phyloP scores from a whole-genome alignment of 768 basidiomycete species.

The Kwoniella mangroviensis region DNA sequence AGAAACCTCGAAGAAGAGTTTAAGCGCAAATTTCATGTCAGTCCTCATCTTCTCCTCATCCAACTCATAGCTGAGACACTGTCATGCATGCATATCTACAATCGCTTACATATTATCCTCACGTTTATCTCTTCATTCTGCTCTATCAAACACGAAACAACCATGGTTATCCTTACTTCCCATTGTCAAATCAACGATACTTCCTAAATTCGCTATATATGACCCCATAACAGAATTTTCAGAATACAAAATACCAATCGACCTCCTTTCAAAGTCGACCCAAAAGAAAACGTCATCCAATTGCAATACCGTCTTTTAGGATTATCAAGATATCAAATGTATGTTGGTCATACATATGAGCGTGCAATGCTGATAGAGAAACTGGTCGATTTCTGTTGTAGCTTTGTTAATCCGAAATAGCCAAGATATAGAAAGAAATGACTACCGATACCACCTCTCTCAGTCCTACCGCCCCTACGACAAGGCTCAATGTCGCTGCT shows the following conservation, averaged over 20 bases:
- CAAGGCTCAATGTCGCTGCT: slow-evolving; percentile 25
- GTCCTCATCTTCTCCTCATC: neutral
- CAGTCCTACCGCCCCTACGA: slow-evolving; percentile 4
- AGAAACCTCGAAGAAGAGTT: neutral
- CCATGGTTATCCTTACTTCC: neutral
- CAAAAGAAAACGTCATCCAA: slow-evolving; percentile 9
- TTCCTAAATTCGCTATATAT: neutral
- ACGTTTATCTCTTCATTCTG: neutral
- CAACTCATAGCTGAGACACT: neutral
- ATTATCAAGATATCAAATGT: slow-evolving; percentile 11
- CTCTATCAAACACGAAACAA: neutral
- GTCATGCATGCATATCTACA: slow-evolving; percentile 9
- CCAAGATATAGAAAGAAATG: slow-evolving; percentile 11
- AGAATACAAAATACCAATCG: neutral
- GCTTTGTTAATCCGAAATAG: slow-evolving; percentile 4
- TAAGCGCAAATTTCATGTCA: slow-evolving; percentile 12
- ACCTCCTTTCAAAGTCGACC: neutral
- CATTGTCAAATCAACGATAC: neutral
- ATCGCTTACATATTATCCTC: neutral
- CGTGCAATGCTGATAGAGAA: neutral
- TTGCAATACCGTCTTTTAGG: neutral
- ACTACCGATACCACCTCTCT: slow-evolving; percentile 28
- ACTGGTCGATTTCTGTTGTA: neutral
- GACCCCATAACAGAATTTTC: neutral
- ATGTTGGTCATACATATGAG: neutral